These are phyloP conservation scores for Claviceps purpurea DNA, from an alignment of 2,329 filamentous ascomycete species.

Conservation along the genomic window DNA sequence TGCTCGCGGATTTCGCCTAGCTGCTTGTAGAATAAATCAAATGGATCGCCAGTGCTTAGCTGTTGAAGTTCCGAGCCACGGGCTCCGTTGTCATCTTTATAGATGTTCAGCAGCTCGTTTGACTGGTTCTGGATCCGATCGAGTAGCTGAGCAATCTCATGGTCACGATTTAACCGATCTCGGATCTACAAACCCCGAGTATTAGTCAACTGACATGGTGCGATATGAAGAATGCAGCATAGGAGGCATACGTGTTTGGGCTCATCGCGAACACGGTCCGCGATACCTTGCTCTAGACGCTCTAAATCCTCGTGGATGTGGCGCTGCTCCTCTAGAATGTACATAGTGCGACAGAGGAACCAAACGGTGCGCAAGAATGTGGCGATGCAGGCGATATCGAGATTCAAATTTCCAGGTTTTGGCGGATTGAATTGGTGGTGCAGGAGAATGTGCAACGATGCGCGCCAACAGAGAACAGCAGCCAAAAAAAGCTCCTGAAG, in stretches of 20 bases:
- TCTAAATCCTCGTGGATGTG: constrained; percentile 94
- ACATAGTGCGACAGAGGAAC: constrained; percentile 35
- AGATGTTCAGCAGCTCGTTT: constrained; percentile 64
- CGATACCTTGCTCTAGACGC: constrained; percentile 84
- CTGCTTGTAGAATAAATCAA: constrained; percentile 85
- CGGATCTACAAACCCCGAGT: constrained; percentile 48
- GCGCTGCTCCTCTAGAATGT: constrained; percentile 86
- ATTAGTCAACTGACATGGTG: constrained; percentile 11
- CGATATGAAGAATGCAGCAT: background rate
- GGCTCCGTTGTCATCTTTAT: constrained; percentile 62
- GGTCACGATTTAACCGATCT: constrained; percentile 78
- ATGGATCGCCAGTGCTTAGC: constrained; percentile 72
- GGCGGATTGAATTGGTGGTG: too few species aligned
- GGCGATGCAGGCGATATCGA: background rate
- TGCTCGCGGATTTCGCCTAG: constrained; percentile 71
- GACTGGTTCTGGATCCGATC: constrained; percentile 82
- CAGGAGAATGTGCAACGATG: too few species aligned
- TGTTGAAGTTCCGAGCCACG: constrained; percentile 70
- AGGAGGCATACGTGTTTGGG: constrained; percentile 60
- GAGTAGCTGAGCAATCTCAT: constrained; percentile 79
- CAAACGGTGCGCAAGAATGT: background rate
- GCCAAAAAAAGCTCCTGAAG: too few species aligned
- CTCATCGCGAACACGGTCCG: constrained; percentile 78
- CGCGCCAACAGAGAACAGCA: too few species aligned
- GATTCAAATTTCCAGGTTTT: background rate